Evolutionary conservation across 2,329 filamentous ascomycete genomes (phyloP).

Genomic region (Byssothecium circinans): DNA sequence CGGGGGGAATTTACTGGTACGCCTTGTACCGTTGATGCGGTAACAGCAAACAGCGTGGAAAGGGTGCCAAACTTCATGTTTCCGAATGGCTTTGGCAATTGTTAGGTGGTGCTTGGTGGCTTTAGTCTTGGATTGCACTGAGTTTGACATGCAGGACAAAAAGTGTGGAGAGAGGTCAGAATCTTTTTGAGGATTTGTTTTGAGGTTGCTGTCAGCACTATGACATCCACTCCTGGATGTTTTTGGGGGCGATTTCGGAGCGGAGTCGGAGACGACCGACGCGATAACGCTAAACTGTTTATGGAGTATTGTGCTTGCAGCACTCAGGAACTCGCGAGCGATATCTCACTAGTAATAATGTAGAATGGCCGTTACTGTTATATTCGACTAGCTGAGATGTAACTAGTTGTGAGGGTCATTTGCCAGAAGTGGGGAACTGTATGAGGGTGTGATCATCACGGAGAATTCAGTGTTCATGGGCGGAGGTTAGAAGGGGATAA

Average conservation of each 20-base stretch:
- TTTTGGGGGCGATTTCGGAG: neutral
- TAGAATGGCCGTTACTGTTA: too few relatives aligned
- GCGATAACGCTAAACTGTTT: neutral
- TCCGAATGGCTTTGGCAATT: too few relatives aligned
- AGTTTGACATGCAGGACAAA: neutral
- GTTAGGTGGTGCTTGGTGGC: too few relatives aligned
- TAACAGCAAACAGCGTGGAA: neutral
- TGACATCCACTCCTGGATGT: too few relatives aligned
- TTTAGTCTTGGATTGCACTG: too few relatives aligned
- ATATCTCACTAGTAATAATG: neutral
- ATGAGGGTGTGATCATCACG: too few relatives aligned
- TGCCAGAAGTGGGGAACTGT: too few relatives aligned
- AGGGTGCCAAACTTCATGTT: neutral
- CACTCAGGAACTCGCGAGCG: neutral
- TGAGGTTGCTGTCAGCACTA: neutral
- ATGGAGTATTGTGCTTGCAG: too few relatives aligned
- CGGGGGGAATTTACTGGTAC: conserved; percentile 8
- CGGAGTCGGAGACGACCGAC: neutral
- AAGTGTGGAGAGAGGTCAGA: neutral
- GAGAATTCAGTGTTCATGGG: too few relatives aligned
- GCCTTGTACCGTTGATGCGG: conserved; percentile 3
- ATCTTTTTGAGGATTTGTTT: neutral
- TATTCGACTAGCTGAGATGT: too few relatives aligned
- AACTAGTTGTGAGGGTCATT: too few relatives aligned
- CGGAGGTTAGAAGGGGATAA: too few relatives aligned